phyloP scores from a whole-genome alignment of 768 basidiomycete species.

The Lentinus brumalis region DNA sequence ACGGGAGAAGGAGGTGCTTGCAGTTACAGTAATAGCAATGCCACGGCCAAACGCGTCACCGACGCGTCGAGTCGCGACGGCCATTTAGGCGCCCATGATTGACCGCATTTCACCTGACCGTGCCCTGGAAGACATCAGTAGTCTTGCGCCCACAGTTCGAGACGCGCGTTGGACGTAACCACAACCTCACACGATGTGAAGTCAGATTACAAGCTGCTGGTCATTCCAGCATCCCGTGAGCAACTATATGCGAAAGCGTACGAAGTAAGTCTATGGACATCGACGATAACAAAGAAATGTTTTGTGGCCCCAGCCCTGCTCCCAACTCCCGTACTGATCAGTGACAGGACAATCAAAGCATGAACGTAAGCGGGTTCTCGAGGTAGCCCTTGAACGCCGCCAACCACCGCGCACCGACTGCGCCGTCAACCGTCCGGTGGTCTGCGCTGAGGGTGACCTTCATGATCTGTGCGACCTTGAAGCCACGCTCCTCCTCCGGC shows the following conservation, averaged over 20 bases:
- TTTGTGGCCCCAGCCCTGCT: conserved; percentile 11
- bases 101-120: neutral
- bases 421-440: conserved; percentile 96
- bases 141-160: neutral
- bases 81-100: neutral
- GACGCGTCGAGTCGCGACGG: conserved; percentile 6
- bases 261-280: conserved; percentile 22
- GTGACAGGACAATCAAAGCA: conserved; percentile 61
- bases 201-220: conserved; percentile 19
- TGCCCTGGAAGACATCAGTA: neutral
- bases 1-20: neutral
- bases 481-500: conserved; percentile 89
- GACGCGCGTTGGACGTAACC: neutral
- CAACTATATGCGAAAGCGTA: conserved; percentile 23
- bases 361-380: conserved; percentile 96
- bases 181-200: too few species aligned
- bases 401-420: conserved; percentile 92
- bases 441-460: conserved; percentile 95
- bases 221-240: conserved; percentile 19
- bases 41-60: neutral
- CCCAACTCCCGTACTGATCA: neutral
- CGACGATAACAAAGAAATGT: conserved; percentile 10
- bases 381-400: conserved; percentile 93
- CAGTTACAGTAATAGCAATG: neutral
- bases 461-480: conserved; percentile 91